Evolutionary conservation across 2,329 filamentous ascomycete genomes (phyloP).

Genomic region (Phialocephala subalpina): DNA sequence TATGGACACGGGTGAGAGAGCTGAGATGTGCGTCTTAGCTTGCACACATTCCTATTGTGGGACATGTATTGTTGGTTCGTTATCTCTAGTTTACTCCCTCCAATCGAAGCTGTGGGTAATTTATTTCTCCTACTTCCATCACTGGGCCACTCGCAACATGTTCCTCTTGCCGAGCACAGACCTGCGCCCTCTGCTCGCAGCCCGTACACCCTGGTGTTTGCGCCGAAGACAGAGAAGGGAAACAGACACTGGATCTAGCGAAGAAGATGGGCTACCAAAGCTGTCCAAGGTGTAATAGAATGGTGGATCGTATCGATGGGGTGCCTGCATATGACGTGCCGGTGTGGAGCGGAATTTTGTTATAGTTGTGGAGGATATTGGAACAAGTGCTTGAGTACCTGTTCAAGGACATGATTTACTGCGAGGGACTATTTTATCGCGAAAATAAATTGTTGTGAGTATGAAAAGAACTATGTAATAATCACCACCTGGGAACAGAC

Average conservation of each 20-base stretch:
- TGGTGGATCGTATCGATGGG: constrained; percentile 32
- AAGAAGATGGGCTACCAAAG: constrained; percentile 33
- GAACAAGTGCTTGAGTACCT: constrained; percentile 14
- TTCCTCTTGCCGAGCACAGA: constrained; percentile 20
- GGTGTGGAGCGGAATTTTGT: constrained; percentile 27
- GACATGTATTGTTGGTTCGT: constrained; percentile 25
- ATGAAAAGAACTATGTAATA: too few relatives aligned
- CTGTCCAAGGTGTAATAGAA: constrained; percentile 30
- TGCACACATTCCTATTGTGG: constrained; percentile 31
- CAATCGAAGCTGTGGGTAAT: constrained; percentile 22
- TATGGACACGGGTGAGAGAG: constrained; percentile 23
- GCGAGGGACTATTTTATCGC: too few relatives aligned
- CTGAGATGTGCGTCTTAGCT: constrained; percentile 17
- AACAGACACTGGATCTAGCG: constrained; percentile 25
- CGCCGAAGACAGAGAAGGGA: constrained; percentile 26
- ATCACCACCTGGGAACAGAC: too few relatives aligned
- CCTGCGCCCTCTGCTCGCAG: constrained; percentile 29
- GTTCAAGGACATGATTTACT: background rate
- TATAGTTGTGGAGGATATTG: constrained; percentile 28
- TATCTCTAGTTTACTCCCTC: too few relatives aligned
- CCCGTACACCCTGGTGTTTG: constrained; percentile 30
- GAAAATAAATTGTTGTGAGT: too few relatives aligned
- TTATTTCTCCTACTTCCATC: constrained; percentile 29
- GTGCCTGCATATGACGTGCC: constrained; percentile 38
- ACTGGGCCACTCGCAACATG: constrained; percentile 28